A percentile compares a stretch with the other conserved stretches of the same genome.
Conservation (phyloP, 352 stramenopile genomes). For the Thalassiosira exigua region DNA sequence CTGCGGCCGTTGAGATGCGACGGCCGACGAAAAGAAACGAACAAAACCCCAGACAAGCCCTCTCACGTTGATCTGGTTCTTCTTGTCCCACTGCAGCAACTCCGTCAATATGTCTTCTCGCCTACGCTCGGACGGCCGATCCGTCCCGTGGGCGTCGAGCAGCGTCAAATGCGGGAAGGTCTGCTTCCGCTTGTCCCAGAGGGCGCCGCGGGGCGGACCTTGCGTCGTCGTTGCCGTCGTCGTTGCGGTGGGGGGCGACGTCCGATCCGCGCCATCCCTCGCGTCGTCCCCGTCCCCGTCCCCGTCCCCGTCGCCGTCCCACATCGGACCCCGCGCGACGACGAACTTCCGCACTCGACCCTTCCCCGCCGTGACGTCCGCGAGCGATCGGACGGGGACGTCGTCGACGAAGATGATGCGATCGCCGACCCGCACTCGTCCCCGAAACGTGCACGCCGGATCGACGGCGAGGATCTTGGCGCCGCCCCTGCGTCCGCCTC, state of each 20-base stretch:
- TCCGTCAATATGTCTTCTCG: constrained; percentile 29
- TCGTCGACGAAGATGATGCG: constrained; percentile 59
- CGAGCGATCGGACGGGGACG: constrained; percentile 7
- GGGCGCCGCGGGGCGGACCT: neutral
- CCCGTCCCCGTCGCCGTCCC: no score
- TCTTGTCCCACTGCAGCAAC: constrained; percentile 32
- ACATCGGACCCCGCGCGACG: no score
- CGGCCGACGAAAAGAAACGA: constrained; percentile 7
- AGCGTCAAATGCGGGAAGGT: constrained; percentile 14
- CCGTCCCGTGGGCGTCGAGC: constrained; percentile 6
- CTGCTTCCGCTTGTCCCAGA: constrained; percentile 7
- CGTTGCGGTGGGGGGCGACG: neutral
- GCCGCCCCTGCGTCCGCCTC: no score
- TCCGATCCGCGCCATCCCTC: neutral
- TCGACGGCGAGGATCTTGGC: constrained; percentile 33
- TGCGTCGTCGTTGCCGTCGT: neutral
- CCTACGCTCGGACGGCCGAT: neutral
- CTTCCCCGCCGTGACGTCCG: constrained; percentile 24
- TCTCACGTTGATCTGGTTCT: constrained; percentile 24
- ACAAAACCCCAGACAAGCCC: no score
- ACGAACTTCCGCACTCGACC: constrained; percentile 32
- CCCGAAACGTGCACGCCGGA: constrained; percentile 43
- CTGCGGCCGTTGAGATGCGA: neutral
- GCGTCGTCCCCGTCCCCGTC: neutral
- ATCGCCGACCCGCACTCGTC: constrained; percentile 44